Base-by-base conservation (phyloP, 2,329 filamentous ascomycete species). In the Trichoderma oligosporum region DNA sequence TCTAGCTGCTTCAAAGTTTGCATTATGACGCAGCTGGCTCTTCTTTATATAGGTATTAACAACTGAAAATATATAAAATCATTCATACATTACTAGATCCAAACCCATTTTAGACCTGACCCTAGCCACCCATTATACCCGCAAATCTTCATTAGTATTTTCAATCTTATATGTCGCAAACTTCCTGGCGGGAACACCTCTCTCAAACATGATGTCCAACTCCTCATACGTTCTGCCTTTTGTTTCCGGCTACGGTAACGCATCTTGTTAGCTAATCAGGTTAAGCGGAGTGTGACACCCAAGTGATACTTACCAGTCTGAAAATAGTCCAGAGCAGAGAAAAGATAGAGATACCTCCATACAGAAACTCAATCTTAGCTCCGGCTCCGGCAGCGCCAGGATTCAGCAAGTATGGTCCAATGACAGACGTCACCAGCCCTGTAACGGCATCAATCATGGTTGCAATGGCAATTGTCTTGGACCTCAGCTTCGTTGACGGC, bases 401-500 rank as follows among this genome's bases (percentile, higher is more conserved):
- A 18, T 57, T 57, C 4, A 57, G 54, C 46, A 57, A 14, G n/a
- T 57, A 57, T 2, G 54, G 54, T 20, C 54, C 54, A 25, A 57
- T 57, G 7, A 57, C 54, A n/a, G 54, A 57, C 4, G 54, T 57
- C 11, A 57, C 54, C n/a, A 57, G 8, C 7, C 54, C 54, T 4
- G 54, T 57, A 12, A 49, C 8, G 3, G 54, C 54, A 16, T 51
- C 45, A 5, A 57, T 51, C 25, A 57, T 57, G 3, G 54, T 57
- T 14, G 54, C 54, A 8, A 57, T 52, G 24, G 54, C 44, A n/a
- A 82, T 78, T 1, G 80, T 81, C 70, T 82, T 82, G 38, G 76
- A 73, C 60, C 79, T 78, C 25, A 83, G 75, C 8, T 81, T 74
- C 0, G 78, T 79, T 0, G 80, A 81, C 0, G 79, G 79, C 5